Conservation (phyloP, 331 rosid genomes). For the Cucumis variabilis region DNA sequence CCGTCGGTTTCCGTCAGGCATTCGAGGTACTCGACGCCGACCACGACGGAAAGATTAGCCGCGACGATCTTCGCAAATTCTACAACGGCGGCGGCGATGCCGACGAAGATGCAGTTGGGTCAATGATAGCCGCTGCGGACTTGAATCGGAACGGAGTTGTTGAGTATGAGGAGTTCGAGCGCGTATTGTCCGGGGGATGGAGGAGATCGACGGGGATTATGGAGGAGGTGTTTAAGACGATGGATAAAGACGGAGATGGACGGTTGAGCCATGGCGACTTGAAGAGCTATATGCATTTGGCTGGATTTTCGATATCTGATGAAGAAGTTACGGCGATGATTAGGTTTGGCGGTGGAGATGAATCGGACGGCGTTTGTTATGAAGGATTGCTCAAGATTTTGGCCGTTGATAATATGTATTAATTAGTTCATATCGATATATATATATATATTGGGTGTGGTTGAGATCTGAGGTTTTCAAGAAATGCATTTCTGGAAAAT, state of each 20-base stretch:
- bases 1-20: slow-evolving; percentile 52
- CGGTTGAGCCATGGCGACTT: slow-evolving; percentile 70
- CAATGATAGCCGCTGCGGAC: slow-evolving; percentile 87
- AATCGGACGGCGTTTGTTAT: slow-evolving; percentile 62
- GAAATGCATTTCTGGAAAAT: background rate
- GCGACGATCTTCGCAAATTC: slow-evolving; percentile 60
- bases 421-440: background rate
- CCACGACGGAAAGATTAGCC: slow-evolving; percentile 64
- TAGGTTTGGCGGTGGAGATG: slow-evolving; percentile 62
- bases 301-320: slow-evolving; percentile 63
- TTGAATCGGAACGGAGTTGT: slow-evolving; percentile 77
- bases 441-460: too few relatives aligned
- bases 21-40: slow-evolving; percentile 67
- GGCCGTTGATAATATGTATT: slow-evolving; percentile 38
- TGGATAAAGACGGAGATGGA: slow-evolving; percentile 97
- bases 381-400: slow-evolving; percentile 74
- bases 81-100: slow-evolving; percentile 39
- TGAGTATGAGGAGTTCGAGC: slow-evolving; percentile 89
- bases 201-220: slow-evolving; percentile 49
- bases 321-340: slow-evolving; percentile 83
- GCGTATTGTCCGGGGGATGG: slow-evolving; percentile 50
- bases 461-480: background rate
- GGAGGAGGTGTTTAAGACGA: slow-evolving; percentile 83
- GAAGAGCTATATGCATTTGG: slow-evolving; percentile 69
- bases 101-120: slow-evolving; percentile 59